Evolutionary conservation across 78 protist species (phyloP).

Genomic region (Dictyostelium firmibasis): DNA sequence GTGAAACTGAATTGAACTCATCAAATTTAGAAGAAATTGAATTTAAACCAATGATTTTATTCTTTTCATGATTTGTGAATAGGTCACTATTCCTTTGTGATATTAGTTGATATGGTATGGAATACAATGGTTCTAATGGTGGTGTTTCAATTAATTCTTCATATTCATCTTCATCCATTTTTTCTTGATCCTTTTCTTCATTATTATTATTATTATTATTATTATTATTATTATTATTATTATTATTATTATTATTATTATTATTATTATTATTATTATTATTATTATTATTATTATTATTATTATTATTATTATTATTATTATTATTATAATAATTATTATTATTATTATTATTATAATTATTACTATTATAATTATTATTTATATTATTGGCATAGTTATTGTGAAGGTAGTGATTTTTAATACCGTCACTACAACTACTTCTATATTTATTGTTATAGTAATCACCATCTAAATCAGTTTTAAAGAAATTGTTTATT

Average conservation of each 20-base stretch:
- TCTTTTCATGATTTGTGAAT: not conserved
- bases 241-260: not conserved
- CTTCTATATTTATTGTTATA: not conserved
- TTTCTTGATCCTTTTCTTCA: not conserved
- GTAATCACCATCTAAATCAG: not conserved
- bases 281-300: not conserved
- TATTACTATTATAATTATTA: too few relatives aligned
- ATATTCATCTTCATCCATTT: not conserved
- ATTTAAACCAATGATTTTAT: not conserved
- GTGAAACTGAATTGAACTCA: not conserved
- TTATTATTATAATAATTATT: too few relatives aligned
- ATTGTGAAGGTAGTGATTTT: too few relatives aligned
- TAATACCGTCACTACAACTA: not conserved
- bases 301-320: not conserved
- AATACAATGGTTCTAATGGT: not conserved
- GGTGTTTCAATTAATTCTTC: not conserved
- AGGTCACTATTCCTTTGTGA: not conserved
- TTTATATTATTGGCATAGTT: too few relatives aligned
- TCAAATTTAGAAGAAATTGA: not conserved
- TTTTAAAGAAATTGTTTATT: not conserved
- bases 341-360: too few relatives aligned
- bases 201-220: not conserved
- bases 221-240: not conserved
- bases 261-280: not conserved
- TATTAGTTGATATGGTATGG: not conserved